A percentile compares a stretch with the other conserved stretches of the same genome.
These are phyloP conservation scores for Penicillium diatomitis DNA, from an alignment of 495 filamentous ascomycete species.

Conservation along the genomic window DNA sequence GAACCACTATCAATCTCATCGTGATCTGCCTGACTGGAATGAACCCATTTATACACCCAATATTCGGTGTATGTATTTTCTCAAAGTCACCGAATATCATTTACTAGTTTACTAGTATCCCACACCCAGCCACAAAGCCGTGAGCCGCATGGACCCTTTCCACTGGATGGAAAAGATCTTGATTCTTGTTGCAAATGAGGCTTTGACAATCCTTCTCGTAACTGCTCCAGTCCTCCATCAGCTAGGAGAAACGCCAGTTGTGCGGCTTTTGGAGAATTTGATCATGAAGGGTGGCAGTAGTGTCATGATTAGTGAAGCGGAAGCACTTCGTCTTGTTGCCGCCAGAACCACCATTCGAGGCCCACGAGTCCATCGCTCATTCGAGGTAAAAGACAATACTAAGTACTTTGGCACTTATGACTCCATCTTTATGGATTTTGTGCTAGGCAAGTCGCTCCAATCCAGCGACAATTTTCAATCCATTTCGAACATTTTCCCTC, in stretches of 20 bases:
- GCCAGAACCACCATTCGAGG: conserved; percentile 5
- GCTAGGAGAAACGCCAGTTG: conserved; percentile 7
- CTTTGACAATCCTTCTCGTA: conserved; percentile 9
- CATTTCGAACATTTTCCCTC: too few species aligned
- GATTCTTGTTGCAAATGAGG: conserved; percentile 7
- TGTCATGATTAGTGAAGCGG: conserved; percentile 11
- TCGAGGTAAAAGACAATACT: conserved; percentile 11
- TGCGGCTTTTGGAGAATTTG: conserved; percentile 10
- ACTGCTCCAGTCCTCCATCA: conserved; percentile 7
- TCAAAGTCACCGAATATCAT: neutral
- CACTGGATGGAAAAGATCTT: conserved; percentile 6
- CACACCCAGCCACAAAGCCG: conserved; percentile 2
- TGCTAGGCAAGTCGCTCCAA: conserved; percentile 17
- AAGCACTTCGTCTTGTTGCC: conserved; percentile 8
- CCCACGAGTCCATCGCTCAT: conserved; percentile 14
- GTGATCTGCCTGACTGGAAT: neutral
- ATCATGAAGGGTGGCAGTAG: conserved; percentile 11
- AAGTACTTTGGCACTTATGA: conserved; percentile 17
- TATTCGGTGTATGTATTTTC: conserved; percentile 1
- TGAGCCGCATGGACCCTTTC: neutral
- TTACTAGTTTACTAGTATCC: conserved; percentile 4
- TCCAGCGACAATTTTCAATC: too few species aligned
- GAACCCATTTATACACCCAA: conserved; percentile 1
- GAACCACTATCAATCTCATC: too few species aligned
- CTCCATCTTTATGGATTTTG: conserved; percentile 27